These are phyloP conservation scores for Backusella tuberculispora DNA, from an alignment of 192 early-diverging fungal genomes.

Conservation along the genomic window DNA sequence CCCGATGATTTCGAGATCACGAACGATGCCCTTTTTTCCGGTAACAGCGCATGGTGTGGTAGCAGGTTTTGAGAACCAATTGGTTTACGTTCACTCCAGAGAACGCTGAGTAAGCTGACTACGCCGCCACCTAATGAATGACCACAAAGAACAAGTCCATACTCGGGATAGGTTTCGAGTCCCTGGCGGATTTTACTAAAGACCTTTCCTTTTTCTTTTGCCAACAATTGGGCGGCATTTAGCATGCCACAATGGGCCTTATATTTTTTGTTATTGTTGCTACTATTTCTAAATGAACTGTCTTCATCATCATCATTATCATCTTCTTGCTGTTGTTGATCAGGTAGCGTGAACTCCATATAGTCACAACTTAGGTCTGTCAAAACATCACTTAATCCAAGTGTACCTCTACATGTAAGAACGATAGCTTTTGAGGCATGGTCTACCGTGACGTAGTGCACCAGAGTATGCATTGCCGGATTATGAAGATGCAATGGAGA, in stretches of 20 bases:
- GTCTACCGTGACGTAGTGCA: slow-evolving; percentile 85
- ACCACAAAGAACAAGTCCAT: slow-evolving; percentile 84
- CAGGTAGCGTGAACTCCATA: slow-evolving; percentile 53
- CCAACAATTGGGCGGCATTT: slow-evolving; percentile 71
- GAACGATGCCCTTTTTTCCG: slow-evolving; percentile 51
- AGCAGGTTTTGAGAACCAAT: slow-evolving; percentile 26
- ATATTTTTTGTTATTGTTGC: slow-evolving; percentile 41
- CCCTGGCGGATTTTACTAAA: slow-evolving; percentile 72
- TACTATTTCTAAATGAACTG: not conserved
- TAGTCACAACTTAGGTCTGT: slow-evolving; percentile 87
- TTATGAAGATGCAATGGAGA: slow-evolving; percentile 39
- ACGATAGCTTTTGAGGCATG: slow-evolving; percentile 78
- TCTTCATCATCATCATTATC: not conserved
- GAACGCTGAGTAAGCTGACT: slow-evolving; percentile 73
- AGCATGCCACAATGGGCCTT: slow-evolving; percentile 88
- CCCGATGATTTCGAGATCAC: slow-evolving; percentile 65
- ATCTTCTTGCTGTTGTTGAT: not conserved
- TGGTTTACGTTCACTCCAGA: slow-evolving; percentile 66
- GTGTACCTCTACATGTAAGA: slow-evolving; percentile 85
- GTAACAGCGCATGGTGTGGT: slow-evolving; percentile 35
- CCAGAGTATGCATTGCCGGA: slow-evolving; percentile 71
- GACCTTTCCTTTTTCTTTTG: slow-evolving; percentile 67
- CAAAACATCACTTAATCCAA: slow-evolving; percentile 83
- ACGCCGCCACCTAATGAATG: slow-evolving; percentile 91
- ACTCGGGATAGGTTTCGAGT: slow-evolving; percentile 73